Conservation (phyloP, 768 basidiomycete species). For the Exsudoporus frostii region DNA sequence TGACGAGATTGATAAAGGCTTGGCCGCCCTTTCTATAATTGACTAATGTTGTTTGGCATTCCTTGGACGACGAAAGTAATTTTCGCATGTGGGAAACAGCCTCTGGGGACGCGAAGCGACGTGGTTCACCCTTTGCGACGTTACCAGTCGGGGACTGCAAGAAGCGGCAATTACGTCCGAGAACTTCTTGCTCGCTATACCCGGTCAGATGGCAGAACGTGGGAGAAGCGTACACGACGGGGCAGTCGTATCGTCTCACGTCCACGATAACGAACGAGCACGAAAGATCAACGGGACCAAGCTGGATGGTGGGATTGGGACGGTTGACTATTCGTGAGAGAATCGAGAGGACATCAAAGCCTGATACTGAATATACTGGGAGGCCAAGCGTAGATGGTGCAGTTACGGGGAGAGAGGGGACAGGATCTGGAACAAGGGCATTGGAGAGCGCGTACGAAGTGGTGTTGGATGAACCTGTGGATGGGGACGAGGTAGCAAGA, state of each 20-base stretch:
- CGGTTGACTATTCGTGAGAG: constrained; percentile 75
- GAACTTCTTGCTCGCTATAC: constrained; percentile 68
- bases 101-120: constrained; percentile 60
- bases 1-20: constrained; percentile 90
- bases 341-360: constrained; percentile 85
- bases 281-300: constrained; percentile 91
- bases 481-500: neutral
- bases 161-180: constrained; percentile 91
- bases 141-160: constrained; percentile 73
- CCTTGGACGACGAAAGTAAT: constrained; percentile 68
- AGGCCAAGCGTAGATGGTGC: constrained; percentile 36
- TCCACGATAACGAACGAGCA: constrained; percentile 94
- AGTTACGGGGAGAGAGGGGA: constrained; percentile 8
- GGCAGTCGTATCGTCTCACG: constrained; percentile 71
- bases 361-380: constrained; percentile 84
- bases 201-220: constrained; percentile 77
- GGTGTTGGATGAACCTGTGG: constrained; percentile 3
- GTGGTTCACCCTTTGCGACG: constrained; percentile 48
- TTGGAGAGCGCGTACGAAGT: constrained; percentile 4
- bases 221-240: constrained; percentile 90
- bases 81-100: constrained; percentile 68
- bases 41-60: constrained; percentile 82
- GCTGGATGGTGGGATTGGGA: constrained; percentile 65
- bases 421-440: neutral
- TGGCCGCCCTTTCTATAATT: constrained; percentile 86